These are phyloP conservation scores for Kuraishia hungarica DNA, from an alignment of 805 yeast species.

Conservation along the genomic window DNA sequence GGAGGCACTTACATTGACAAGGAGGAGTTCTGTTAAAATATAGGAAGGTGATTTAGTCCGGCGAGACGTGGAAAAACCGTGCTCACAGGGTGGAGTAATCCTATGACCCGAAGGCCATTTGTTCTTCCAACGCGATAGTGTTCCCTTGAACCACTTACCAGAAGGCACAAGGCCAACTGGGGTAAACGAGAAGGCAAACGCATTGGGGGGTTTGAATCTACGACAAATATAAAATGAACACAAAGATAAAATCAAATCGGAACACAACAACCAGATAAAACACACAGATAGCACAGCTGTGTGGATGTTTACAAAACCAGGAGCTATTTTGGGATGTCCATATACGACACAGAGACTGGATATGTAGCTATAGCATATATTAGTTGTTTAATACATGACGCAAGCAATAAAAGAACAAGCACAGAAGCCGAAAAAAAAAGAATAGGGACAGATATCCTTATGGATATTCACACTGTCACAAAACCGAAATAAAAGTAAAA, in stretches of 20 bases:
- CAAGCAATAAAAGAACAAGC: not conserved
- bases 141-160: slow-evolving; percentile 3
- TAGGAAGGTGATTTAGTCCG: slow-evolving; percentile 6
- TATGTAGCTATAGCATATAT: not conserved
- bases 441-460: not conserved
- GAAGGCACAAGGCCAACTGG: not conserved
- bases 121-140: slow-evolving; percentile 6
- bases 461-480: not conserved
- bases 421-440: not conserved
- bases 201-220: slow-evolving; percentile 1
- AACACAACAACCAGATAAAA: not conserved
- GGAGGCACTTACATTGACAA: not conserved
- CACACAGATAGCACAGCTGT: not conserved
- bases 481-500: too few relatives aligned
- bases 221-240: not conserved
- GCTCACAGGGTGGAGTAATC: slow-evolving; percentile 6
- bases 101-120: not conserved
- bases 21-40: not conserved
- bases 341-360: not conserved
- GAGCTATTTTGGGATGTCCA: not conserved
- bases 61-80: not conserved
- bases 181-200: slow-evolving; percentile 5
- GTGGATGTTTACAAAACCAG: too few relatives aligned
- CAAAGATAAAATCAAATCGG: too few relatives aligned
- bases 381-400: not conserved